Percentiles rank a stretch among this genome's conserved stretches.
Evolutionary conservation across 192 early-diverging fungal species (phyloP).

Genomic region (Pilobolus umbonatus): DNA sequence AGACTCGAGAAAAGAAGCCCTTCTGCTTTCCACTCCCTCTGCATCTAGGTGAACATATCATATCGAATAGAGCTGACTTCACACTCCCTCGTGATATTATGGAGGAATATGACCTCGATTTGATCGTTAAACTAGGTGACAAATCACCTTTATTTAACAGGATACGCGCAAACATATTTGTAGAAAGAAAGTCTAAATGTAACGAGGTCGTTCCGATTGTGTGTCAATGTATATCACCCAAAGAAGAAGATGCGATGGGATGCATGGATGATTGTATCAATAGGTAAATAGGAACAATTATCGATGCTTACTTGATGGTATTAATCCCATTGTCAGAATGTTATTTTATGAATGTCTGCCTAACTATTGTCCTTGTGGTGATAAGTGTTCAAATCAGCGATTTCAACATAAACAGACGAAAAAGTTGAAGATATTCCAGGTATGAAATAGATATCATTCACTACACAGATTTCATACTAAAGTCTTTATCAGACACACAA

Average conservation of each 20-base stretch:
- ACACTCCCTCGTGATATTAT: slow-evolving; percentile 60
- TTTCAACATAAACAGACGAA: slow-evolving; percentile 58
- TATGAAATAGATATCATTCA: slow-evolving; percentile 26
- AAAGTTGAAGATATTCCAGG: slow-evolving; percentile 50
- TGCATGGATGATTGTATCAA: slow-evolving; percentile 75
- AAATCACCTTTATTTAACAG: slow-evolving; percentile 30
- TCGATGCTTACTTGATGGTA: no score
- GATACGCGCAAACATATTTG: slow-evolving; percentile 61
- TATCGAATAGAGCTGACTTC: slow-evolving; percentile 57
- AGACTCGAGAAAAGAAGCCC: background rate
- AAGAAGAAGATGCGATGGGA: slow-evolving; percentile 42
- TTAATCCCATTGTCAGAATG: slow-evolving; percentile 24
- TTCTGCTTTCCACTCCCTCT: slow-evolving; percentile 51
- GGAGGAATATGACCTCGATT: slow-evolving; percentile 37
- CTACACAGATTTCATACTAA: background rate
- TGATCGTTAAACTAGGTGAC: slow-evolving; percentile 12
- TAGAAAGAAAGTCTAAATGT: slow-evolving; percentile 59
- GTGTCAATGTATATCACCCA: slow-evolving; percentile 57
- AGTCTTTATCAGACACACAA: slow-evolving; percentile 45
- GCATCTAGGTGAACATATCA: slow-evolving; percentile 53
- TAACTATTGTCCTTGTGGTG: slow-evolving; percentile 60
- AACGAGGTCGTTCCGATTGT: slow-evolving; percentile 43
- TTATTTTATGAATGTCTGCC: slow-evolving; percentile 75
- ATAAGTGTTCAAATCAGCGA: slow-evolving; percentile 69
- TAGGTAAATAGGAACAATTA: slow-evolving; percentile 33